A percentile compares a stretch with the other conserved stretches of the same genome.
Evolutionary conservation across 106 monocot genomes (phyloP).

Genomic region (Allium sativum): DNA sequence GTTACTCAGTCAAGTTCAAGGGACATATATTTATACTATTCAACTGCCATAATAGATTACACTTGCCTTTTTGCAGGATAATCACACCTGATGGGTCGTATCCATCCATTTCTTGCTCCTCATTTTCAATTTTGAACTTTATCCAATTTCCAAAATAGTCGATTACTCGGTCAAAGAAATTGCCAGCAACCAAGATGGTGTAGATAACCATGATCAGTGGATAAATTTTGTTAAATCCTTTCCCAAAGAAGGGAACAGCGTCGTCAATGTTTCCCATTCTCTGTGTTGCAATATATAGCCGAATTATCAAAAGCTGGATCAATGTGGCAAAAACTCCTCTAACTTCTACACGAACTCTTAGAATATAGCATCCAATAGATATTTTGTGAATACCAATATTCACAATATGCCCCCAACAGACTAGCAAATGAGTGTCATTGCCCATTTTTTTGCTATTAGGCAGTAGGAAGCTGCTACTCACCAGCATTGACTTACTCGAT

Average conservation of each 20-base stretch:
- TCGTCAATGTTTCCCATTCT: conserved; percentile 95
- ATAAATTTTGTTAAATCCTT: conserved; percentile 85
- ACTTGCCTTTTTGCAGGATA: conserved; percentile 74
- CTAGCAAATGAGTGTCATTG: too few relatives aligned
- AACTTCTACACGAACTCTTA: too few relatives aligned
- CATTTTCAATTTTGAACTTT: conserved; percentile 54
- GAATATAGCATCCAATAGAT: too few relatives aligned
- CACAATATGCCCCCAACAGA: too few relatives aligned
- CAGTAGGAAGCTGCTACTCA: too few relatives aligned
- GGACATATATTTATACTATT: background rate
- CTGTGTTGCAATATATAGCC: conserved; percentile 23
- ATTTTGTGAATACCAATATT: too few relatives aligned
- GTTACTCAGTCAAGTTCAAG: background rate
- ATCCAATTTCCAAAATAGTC: conserved; percentile 69
- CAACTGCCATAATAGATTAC: too few relatives aligned
- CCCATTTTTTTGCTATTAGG: too few relatives aligned
- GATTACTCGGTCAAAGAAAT: conserved; percentile 70
- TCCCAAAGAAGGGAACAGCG: conserved; percentile 88
- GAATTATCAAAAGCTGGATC: background rate
- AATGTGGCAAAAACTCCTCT: too few relatives aligned
- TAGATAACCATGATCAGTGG: conserved; percentile 91
- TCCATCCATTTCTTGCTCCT: conserved; percentile 64
- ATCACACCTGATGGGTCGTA: conserved; percentile 81
- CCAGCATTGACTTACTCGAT: too few relatives aligned
- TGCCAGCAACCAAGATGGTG: conserved; percentile 77